A percentile compares a stretch with the other conserved stretches of the same genome.
Evolutionary conservation across 1,139 yeast species (phyloP).

Genomic region (Pichia sp.): DNA sequence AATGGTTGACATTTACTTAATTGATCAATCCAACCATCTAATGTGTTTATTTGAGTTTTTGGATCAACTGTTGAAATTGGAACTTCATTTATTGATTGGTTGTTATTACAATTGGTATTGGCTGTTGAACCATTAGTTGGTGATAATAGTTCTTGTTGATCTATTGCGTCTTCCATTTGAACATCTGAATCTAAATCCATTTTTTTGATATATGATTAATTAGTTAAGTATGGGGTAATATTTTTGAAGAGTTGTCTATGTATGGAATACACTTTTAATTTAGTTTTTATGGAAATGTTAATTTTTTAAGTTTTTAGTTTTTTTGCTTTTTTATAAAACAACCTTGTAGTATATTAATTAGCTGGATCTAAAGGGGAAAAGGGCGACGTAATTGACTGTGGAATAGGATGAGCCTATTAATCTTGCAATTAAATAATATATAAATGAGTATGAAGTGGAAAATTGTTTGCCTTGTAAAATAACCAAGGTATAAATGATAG

Average conservation of each 20-base stretch:
- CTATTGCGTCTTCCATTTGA: constrained; percentile 59
- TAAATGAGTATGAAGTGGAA: not conserved
- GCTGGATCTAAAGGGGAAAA: not conserved
- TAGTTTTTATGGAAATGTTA: no score
- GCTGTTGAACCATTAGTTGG: not conserved
- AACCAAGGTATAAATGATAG: not conserved
- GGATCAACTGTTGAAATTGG: constrained; percentile 34
- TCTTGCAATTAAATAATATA: not conserved
- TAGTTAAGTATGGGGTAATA: no score
- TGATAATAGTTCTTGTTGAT: constrained; percentile 25
- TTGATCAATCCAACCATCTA: constrained; percentile 85
- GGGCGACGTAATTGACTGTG: not conserved
- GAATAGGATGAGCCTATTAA: not conserved
- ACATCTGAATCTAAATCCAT: constrained; percentile 60
- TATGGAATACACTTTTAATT: not conserved
- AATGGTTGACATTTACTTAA: constrained; percentile 75
- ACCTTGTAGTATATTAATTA: not conserved
- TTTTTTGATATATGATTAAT: constrained; percentile 16
- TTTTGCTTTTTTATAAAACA: not conserved
- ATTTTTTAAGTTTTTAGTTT: not conserved
- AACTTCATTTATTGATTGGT: constrained; percentile 6
- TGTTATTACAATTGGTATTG: not conserved
- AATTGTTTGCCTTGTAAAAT: not conserved
- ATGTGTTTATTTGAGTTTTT: constrained; percentile 54
- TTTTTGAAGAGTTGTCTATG: not conserved